Evolutionary conservation across 305 asterid species (phyloP).

Genomic region (Solanum chacoense): DNA sequence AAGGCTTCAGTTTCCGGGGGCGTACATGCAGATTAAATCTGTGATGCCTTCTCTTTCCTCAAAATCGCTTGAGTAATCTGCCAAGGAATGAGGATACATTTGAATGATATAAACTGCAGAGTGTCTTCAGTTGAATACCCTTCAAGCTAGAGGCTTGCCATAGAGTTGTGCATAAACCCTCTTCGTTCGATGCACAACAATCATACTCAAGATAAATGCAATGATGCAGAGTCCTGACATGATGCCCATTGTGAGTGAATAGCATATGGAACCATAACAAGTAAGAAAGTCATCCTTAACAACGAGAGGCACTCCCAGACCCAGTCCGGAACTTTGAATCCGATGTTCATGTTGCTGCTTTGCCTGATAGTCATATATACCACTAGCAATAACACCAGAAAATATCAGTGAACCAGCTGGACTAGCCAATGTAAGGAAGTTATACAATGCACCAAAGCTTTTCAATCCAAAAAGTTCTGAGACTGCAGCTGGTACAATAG

Average conservation of each 20-base stretch:
- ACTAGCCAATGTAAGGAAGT: constrained; percentile 30
- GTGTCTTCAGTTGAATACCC: neutral
- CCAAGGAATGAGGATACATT: neutral
- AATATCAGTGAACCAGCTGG: constrained; percentile 32
- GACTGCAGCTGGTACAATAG: constrained; percentile 33
- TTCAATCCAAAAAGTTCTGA: constrained; percentile 32
- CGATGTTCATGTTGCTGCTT: constrained; percentile 15
- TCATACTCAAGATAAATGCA: constrained; percentile 23
- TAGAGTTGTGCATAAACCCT: constrained; percentile 26
- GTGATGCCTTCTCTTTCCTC: neutral
- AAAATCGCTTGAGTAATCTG: neutral
- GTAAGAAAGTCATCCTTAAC: constrained; percentile 9
- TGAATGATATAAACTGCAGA: neutral
- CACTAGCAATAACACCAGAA: constrained; percentile 29
- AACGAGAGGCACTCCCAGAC: neutral
- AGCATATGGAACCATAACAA: constrained; percentile 24
- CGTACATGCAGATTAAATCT: neutral
- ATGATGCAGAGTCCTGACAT: constrained; percentile 20
- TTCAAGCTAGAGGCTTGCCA: constrained; percentile 10
- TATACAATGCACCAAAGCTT: constrained; percentile 24
- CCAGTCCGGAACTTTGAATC: neutral
- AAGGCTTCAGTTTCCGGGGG: neutral
- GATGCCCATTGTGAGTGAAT: constrained; percentile 25
- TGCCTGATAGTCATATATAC: constrained; percentile 29
- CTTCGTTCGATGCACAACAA: constrained; percentile 31